Base-by-base conservation (phyloP, 2,329 filamentous ascomycete species). In the Colletotrichum ledebouriae region DNA sequence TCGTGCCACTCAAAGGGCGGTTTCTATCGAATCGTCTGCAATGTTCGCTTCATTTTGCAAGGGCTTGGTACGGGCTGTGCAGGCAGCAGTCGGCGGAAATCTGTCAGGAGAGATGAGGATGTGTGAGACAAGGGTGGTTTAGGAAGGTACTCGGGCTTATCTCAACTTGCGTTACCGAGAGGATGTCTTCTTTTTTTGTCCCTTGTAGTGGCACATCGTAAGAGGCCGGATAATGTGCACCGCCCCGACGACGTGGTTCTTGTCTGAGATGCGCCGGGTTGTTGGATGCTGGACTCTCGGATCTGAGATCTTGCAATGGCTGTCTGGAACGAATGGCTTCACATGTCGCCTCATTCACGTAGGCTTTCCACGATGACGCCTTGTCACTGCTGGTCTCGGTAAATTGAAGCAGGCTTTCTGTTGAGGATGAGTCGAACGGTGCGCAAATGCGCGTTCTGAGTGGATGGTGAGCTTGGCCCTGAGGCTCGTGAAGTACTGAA, bases 61-160 rank as follows among this genome's bases (percentile, higher is more conserved):
- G 20, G 10, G 10, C 42, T 59, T 49, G 17, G 42, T 33, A 59
- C 29, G 44, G 57, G 57, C 33, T 50, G 44, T 41, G 57, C 34
- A 59, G 57, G 57, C 44, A 59, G 17, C 44, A 59, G 57, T 39
- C 33, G 6, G 7, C 7, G 6, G 13, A 12, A 13, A 17, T 37
- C 13, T 13, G 33, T 25, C 57, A 12, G 39, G 49, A 29, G 34
- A 47, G 44, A n/a, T 25, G 25, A 7, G 57, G 4, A 0, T 39
- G 12, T 29, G 25, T 4, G 13, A 1, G 0, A 33, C 39, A 3
- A 20, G 44, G 20, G 22, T 59, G 57, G 57, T 29, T 25, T 20
- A 12, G 25, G 22, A 20, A 13, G 13, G 29, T 29, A 12, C 0
- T 17, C 47, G 25, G 49, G 49, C 49, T 52, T 52, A 34, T 52